Base-by-base conservation (phyloP, 2,329 filamentous ascomycete species). In the Zasmidium citrigriseum region DNA sequence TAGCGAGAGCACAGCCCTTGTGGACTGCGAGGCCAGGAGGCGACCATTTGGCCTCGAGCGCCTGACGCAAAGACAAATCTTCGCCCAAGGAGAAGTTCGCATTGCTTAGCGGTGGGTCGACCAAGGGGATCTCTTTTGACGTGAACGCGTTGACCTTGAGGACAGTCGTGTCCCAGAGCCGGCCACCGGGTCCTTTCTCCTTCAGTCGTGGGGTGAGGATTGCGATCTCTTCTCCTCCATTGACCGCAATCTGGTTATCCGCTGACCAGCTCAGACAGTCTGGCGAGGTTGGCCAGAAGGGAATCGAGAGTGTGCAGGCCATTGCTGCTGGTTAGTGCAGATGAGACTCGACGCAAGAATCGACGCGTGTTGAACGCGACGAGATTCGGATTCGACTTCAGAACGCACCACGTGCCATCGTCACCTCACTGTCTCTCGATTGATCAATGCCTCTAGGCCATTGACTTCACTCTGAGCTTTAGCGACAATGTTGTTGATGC, bases 181-280 rank as follows among this genome's bases (percentile, higher is more conserved):
- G 74, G 74, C 57, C 61, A 45, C 65, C 54, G 45, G 57, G 57
- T 58, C 71, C 64, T 18, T 60, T 67, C 29, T 60, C 55, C 49
- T 71, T 65, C 18, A 66, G 57, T 9, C 61, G 60, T 23, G 69
- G 68, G 2, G 64, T 60, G n/a, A 86, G 67, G 41, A 86, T 73
- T 45, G 83, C 77, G 18, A 86, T 77, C 60, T 77, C 73, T 65
- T 86, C 83, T 52, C 82, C 81, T 11, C 79, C 80, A 14, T 82
- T 82, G 48, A 86, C 71, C 5, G 83, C 84, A 46, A 87, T 76
- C 50, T 82, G 80, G 47, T 83, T 82, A 64, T 86, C 83, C 41
- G 76, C 70, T 5, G 84, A 86, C 83, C 85, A 87, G 52, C 78
- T 75, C n/a, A 87, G 70, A 50, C 81, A 82, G 64, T 82, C 74